These are phyloP conservation scores for Eutrema yunnanense DNA, from an alignment of 345 rosid species.

Conservation along the genomic window DNA sequence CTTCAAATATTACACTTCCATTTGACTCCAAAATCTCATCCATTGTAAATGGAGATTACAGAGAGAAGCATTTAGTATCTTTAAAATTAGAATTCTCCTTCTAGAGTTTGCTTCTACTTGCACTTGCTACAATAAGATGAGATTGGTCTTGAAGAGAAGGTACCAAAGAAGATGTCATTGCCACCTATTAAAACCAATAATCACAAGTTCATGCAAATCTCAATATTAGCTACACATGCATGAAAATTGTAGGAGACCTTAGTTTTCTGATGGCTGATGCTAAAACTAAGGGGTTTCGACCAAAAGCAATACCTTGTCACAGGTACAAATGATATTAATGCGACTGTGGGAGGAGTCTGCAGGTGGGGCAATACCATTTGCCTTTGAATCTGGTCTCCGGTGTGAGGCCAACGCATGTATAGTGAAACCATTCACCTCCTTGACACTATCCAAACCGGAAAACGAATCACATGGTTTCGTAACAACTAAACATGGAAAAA, in stretches of 20 bases:
- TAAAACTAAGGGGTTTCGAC: neutral
- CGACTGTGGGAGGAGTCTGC: conserved; percentile 55
- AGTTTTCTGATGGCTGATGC: conserved; percentile 4
- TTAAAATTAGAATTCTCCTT: neutral
- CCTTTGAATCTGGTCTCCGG: conserved; percentile 98
- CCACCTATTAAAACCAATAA: neutral
- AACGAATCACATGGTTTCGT: neutral
- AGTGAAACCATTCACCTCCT: conserved; percentile 99
- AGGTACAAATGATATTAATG: conserved; percentile 21
- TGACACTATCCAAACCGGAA: conserved; percentile 55
- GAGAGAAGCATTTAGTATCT: neutral
- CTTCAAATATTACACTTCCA: neutral
- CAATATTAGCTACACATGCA: neutral
- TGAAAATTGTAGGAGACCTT: neutral
- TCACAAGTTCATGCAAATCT: neutral
- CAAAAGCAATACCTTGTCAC: conserved; percentile 7
- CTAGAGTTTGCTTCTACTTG: neutral
- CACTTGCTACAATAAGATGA: neutral
- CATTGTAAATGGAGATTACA: neutral
- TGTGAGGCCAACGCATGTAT: conserved; percentile 91
- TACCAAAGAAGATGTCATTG: neutral
- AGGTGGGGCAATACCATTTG: conserved; percentile 98
- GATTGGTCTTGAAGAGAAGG: neutral
- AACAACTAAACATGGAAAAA: neutral
- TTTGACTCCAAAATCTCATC: neutral